Conservation (phyloP, 169 alveolate species). For the Plasmodium knowlesi region DNA sequence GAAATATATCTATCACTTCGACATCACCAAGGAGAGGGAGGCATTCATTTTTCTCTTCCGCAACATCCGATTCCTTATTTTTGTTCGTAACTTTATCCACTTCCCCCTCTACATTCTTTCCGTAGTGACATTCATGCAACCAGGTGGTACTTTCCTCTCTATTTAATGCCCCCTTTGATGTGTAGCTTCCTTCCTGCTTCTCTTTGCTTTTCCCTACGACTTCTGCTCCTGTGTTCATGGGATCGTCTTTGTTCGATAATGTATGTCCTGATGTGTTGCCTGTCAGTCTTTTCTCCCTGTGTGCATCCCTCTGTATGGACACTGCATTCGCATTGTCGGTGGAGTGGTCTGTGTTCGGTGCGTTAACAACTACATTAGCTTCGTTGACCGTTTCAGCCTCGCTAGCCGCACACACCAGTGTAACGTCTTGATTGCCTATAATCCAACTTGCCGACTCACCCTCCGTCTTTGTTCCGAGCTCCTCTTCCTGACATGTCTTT, state of each 20-base stretch:
- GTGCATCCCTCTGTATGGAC: background rate
- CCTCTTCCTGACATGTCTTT: background rate
- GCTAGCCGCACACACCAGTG: background rate
- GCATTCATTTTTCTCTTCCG: background rate
- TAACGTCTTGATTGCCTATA: background rate
- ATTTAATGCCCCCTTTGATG: background rate
- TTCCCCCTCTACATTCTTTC: background rate
- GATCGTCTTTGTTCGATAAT: background rate
- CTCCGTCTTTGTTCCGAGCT: background rate
- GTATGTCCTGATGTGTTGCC: background rate
- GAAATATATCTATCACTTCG: background rate
- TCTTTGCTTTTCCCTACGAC: background rate
- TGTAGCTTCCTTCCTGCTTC: background rate
- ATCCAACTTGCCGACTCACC: background rate
- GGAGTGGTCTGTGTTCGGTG: background rate
- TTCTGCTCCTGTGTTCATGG: background rate
- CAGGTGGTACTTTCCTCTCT: background rate
- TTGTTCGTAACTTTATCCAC: background rate
- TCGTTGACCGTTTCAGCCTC: too few species aligned
- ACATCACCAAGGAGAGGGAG: background rate
- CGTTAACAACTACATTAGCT: background rate
- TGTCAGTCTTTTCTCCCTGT: background rate
- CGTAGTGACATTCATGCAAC: background rate
- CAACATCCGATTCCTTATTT: background rate
- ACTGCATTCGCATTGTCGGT: background rate